phyloP scores from a whole-genome alignment of 495 filamentous ascomycete species.

The Penicillium macrosclerotiorum region DNA sequence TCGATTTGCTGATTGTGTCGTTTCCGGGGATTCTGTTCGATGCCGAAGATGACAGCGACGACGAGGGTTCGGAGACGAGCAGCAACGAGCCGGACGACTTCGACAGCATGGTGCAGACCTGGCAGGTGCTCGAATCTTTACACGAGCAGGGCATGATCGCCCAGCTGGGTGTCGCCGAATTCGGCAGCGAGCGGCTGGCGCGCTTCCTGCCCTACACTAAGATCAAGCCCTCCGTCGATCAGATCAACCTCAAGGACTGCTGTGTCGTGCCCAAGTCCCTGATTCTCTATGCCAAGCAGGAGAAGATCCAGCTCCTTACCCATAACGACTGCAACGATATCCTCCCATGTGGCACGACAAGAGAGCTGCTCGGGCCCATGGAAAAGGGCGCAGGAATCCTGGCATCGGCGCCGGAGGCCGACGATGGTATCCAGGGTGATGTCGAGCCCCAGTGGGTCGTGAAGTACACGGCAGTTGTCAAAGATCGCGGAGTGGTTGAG shows the following conservation, averaged over 20 bases:
- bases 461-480: conserved; percentile 98
- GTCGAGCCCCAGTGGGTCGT: conserved; percentile 89
- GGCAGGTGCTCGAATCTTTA: conserved; percentile 70
- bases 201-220: conserved; percentile 63
- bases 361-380: conserved; percentile 72
- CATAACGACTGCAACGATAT: conserved; percentile 95
- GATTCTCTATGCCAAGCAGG: conserved; percentile 76
- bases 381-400: conserved; percentile 66
- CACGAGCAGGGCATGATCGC: conserved; percentile 67
- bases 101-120: conserved; percentile 70
- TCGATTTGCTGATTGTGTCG: conserved; percentile 89
- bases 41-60: conserved; percentile 81
- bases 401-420: conserved; percentile 45
- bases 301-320: conserved; percentile 83
- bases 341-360: conserved; percentile 75
- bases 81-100: conserved; percentile 48
- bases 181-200: conserved; percentile 75
- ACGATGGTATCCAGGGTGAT: conserved; percentile 62
- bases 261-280: conserved; percentile 92
- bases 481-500: conserved; percentile 94
- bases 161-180: conserved; percentile 84
- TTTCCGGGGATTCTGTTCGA: conserved; percentile 94
- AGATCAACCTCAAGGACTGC: conserved; percentile 97
- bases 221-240: conserved; percentile 80
- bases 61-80: conserved; percentile 60